phyloP scores from a whole-genome alignment of 495 filamentous ascomycete genomes.

The Coniosporium apollinis region DNA sequence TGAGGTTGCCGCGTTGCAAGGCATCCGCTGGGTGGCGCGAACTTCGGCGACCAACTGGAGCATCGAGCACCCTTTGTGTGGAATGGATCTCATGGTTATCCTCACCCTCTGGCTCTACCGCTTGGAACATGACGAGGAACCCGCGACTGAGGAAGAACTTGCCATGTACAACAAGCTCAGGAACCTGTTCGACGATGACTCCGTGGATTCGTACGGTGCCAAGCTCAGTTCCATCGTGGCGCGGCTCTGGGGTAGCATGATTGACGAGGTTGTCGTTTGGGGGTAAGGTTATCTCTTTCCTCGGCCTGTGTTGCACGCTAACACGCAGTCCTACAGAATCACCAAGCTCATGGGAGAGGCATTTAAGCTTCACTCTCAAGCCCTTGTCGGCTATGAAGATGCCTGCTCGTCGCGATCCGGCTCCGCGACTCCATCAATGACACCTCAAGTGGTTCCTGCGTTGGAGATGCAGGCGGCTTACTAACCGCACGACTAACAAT shows the following conservation, averaged over 20 bases:
- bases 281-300: slow-evolving; percentile 41
- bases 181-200: slow-evolving; percentile 77
- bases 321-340: slow-evolving; percentile 47
- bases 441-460: slow-evolving; percentile 15
- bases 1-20: slow-evolving; percentile 84
- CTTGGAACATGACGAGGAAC: slow-evolving; percentile 97
- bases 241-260: slow-evolving; percentile 91
- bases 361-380: slow-evolving; percentile 92
- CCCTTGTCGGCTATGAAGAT: slow-evolving; percentile 85
- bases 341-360: slow-evolving; percentile 96
- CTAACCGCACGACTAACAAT: no score
- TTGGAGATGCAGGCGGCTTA: slow-evolving; percentile 23
- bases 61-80: slow-evolving; percentile 92
- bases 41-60: slow-evolving; percentile 98
- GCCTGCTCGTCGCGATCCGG: slow-evolving; percentile 27
- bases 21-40: slow-evolving; percentile 93
- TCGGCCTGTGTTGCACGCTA: no score
- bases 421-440: slow-evolving; percentile 18
- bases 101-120: slow-evolving; percentile 96
- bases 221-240: slow-evolving; percentile 89
- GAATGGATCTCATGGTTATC: slow-evolving; percentile 96
- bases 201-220: slow-evolving; percentile 56
- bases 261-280: slow-evolving; percentile 98
- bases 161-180: slow-evolving; percentile 93
- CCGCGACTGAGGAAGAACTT: slow-evolving; percentile 76